Percentiles rank a stretch among this genome's conserved stretches.
Evolutionary conservation across 2,329 filamentous ascomycete species (phyloP).

Genomic region (Aspergillus chevalieri): DNA sequence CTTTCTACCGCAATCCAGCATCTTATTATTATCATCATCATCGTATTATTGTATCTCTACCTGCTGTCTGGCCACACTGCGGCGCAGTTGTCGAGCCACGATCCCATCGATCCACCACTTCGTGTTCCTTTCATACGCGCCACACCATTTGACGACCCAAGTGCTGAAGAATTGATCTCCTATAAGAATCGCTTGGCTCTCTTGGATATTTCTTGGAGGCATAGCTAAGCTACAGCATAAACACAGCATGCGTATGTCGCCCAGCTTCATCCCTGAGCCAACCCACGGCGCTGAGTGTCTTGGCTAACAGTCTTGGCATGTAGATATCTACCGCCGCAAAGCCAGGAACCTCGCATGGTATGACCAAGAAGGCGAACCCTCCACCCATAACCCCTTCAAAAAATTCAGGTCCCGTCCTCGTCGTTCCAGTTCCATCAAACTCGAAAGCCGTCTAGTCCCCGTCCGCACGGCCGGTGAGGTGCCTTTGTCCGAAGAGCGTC

Average conservation of each 20-base stretch:
- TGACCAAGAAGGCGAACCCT: constrained; percentile 31
- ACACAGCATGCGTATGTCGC: constrained; percentile 3
- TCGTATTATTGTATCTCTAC: neutral
- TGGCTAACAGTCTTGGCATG: neutral
- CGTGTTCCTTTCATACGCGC: neutral
- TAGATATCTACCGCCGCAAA: constrained; percentile 37
- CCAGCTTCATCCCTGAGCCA: neutral
- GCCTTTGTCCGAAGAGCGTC: constrained; percentile 16
- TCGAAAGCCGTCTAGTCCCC: constrained; percentile 23
- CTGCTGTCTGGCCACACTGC: neutral
- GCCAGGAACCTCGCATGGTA: constrained; percentile 38
- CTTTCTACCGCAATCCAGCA: neutral
- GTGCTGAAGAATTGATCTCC: neutral
- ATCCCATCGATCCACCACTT: neutral
- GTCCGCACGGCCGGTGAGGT: constrained; percentile 20
- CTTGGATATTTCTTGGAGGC: too few species aligned
- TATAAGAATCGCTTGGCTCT: too few species aligned
- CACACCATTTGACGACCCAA: neutral
- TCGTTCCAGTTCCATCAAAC: constrained; percentile 22
- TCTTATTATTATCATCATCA: neutral
- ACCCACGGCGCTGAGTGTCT: neutral
- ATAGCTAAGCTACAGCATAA: neutral
- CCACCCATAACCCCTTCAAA: constrained; percentile 37
- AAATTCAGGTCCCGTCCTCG: constrained; percentile 28
- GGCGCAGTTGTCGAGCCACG: neutral